phyloP scores from a whole-genome alignment of 2,329 filamentous ascomycete species.

The Curvularia lunata region DNA sequence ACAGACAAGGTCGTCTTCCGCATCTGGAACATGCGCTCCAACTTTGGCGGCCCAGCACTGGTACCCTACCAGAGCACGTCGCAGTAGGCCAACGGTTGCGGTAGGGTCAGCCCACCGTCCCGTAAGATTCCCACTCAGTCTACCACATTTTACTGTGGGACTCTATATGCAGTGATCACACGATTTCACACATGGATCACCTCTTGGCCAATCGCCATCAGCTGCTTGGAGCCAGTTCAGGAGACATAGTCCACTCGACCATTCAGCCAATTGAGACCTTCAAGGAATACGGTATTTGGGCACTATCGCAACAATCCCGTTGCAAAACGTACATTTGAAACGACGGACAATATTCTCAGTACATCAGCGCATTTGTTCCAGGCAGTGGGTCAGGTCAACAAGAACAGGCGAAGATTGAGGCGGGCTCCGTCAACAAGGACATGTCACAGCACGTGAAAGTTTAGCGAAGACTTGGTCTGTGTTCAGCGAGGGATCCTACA shows the following conservation, averaged over 20 bases:
- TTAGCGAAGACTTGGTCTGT: background rate
- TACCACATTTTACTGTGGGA: conserved; percentile 5
- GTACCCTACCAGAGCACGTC: conserved; percentile 25
- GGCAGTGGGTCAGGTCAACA: conserved; percentile 5
- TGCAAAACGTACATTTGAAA: background rate
- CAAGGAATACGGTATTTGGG: background rate
- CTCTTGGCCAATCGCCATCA: background rate
- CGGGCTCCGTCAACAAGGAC: conserved; percentile 3
- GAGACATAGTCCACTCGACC: background rate
- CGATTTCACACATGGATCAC: conserved; percentile 3
- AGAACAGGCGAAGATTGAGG: background rate
- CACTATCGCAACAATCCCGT: background rate
- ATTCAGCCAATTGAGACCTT: conserved; percentile 2
- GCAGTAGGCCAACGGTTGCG: conserved; percentile 28
- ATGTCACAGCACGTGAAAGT: conserved; percentile 11
- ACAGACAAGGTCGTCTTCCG: background rate
- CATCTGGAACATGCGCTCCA: background rate
- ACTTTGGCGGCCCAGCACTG: conserved; percentile 8
- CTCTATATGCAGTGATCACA: conserved; percentile 13
- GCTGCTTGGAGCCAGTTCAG: conserved; percentile 5
- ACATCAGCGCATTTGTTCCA: background rate
- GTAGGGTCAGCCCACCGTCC: conserved; percentile 10
- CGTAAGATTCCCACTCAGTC: conserved; percentile 1
- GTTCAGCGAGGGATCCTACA: conserved; percentile 6
- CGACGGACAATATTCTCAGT: background rate